Evolutionary conservation across 495 filamentous ascomycete genomes (phyloP), one percentile per base, ranked within the genome.

Genomic region (Xylaria venustula): DNA sequence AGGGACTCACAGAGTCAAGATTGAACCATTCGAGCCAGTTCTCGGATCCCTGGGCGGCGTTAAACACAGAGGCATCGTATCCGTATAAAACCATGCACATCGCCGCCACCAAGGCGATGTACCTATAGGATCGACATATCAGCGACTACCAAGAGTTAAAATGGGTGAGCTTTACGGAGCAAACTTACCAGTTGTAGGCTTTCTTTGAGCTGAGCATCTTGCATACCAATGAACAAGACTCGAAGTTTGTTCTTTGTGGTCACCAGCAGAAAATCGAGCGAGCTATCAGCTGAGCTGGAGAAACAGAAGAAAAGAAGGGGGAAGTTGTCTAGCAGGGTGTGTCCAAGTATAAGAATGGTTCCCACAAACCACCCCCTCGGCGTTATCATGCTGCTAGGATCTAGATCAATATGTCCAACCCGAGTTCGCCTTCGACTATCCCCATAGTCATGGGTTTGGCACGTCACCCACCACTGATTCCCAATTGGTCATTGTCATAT

Each of bases 81-180:
- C 86, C 85, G 65, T 86, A 88, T 15, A 88, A 73, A 15, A 87
- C 83, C 86, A 88, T 88, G 67, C 84, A 87, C 70, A 83, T 77
- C 65, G 85, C 84, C 32, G 84, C 84, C 50, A 87, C 81, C 26
- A 83, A 71, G 46, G 85, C 85, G 51, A 84, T 79, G 71, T 85
- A 87, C 85, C 84, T 86, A 54, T 26, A 60, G 23, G 23, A 7
- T n/a, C 15, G 17, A 26, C n/a, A 12, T 37, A 26, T 58, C 22
- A 58, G 55, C 23, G 8, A 30, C 23, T 8, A 48, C 36, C 8
- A 37, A 36, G 45, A 25, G 0, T 37, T 20, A 19, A 15, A 7
- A 19, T 15, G 58, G 44, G 3, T 25, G 26, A 11, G 30, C 30
- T 11, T 12, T 20, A 51, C 17, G n/a, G 23, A 9, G 32, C 2